Evolutionary conservation across 2,329 filamentous ascomycete genomes (phyloP).

Genomic region (Emergomyces orientalis): DNA sequence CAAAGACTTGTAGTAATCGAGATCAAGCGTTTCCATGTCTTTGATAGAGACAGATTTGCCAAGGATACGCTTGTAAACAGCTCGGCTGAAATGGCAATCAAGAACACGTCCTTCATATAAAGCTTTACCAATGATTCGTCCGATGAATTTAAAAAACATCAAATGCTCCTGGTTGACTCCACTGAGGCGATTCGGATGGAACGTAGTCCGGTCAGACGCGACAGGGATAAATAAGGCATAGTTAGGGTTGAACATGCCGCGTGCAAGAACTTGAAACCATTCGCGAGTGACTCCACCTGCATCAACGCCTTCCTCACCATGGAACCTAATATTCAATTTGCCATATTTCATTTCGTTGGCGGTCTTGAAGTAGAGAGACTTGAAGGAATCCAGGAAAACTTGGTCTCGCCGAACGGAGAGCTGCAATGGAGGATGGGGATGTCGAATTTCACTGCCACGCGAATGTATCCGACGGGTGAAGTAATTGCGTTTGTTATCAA

Average conservation of each 20-base stretch:
- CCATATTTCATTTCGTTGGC: conserved; percentile 98
- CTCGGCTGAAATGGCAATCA: conserved; percentile 97
- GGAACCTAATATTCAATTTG: conserved; percentile 95
- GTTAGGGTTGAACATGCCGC: conserved; percentile 98
- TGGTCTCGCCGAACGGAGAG: conserved; percentile 85
- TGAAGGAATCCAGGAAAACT: conserved; percentile 97
- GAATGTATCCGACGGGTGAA: conserved; percentile 89
- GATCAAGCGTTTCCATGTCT: conserved; percentile 97
- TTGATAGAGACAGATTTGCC: conserved; percentile 94
- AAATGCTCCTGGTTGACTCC: conserved; percentile 91
- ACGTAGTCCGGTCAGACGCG: conserved; percentile 92
- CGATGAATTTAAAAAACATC: conserved; percentile 99
- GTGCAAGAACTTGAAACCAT: conserved; percentile 96
- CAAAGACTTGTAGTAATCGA: conserved; percentile 97
- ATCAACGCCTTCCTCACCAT: conserved; percentile 94
- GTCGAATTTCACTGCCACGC: conserved; percentile 59
- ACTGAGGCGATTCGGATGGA: conserved; percentile 94
- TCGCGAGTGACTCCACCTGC: conserved; percentile 94
- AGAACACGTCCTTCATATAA: conserved; percentile 91
- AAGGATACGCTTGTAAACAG: conserved; percentile 95
- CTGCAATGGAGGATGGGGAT: conserved; percentile 68
- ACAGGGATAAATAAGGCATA: conserved; percentile 95
- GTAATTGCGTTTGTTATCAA: conserved; percentile 99
- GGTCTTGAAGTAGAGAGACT: conserved; percentile 92
- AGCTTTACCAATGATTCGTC: conserved; percentile 94